These are phyloP conservation scores for Pogostemon cablin DNA, from an alignment of 257 asterid genomes.

Conservation along the genomic window DNA sequence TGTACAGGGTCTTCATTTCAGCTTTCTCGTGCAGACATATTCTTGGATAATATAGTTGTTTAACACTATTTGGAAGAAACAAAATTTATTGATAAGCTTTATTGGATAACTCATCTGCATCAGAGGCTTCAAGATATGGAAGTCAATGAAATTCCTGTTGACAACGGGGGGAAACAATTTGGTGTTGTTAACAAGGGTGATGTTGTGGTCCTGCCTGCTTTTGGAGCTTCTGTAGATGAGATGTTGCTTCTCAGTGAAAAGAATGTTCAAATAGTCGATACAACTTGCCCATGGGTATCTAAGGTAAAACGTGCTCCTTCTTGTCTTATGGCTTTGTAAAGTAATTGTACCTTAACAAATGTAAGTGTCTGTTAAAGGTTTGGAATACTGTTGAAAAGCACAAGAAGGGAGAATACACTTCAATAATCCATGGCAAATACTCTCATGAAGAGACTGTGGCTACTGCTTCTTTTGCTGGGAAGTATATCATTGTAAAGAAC, in stretches of 20 bases:
- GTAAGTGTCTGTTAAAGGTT: conserved; percentile 53
- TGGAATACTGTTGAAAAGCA: conserved; percentile 96
- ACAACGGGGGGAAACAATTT: conserved; percentile 64
- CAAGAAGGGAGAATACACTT: conserved; percentile 94
- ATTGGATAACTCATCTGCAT: conserved; percentile 20
- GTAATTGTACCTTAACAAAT: conserved; percentile 2
- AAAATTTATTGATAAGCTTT: not conserved
- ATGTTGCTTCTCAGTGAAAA: conserved; percentile 81
- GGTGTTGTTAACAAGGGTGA: conserved; percentile 76
- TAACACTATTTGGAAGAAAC: conserved; percentile 20
- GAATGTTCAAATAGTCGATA: conserved; percentile 92
- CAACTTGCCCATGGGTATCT: conserved; percentile 99
- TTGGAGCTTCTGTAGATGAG: conserved; percentile 95
- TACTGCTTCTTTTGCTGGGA: conserved; percentile 98
- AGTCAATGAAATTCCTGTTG: conserved; percentile 64
- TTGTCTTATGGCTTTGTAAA: not conserved
- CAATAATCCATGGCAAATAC: conserved; percentile 93
- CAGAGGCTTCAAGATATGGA: conserved; percentile 88
- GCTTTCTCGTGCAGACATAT: not conserved
- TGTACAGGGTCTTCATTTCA: conserved; percentile 11
- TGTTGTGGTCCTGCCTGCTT: conserved; percentile 94
- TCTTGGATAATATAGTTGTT: conserved; percentile 15
- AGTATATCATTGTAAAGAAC: conserved; percentile 79
- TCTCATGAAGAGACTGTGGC: conserved; percentile 96
- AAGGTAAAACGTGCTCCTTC: conserved; percentile 54